Evolutionary conservation across 2,329 filamentous ascomycete species (phyloP).

Genomic region (Capronia epimyces): DNA sequence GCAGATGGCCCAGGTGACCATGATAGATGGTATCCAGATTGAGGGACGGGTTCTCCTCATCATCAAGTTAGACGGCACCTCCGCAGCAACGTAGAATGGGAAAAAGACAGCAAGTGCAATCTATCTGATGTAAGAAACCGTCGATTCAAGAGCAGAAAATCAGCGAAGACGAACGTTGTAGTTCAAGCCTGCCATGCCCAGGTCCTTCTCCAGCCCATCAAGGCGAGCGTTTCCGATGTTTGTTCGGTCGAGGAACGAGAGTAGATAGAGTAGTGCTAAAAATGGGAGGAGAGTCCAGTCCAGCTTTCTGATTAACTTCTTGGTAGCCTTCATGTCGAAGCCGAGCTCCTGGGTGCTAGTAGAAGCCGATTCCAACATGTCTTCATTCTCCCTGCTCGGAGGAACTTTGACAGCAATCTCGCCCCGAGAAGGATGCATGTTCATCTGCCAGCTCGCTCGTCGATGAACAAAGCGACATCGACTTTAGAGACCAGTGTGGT

Average conservation of each 20-base stretch:
- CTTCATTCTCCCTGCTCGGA: constrained; percentile 13
- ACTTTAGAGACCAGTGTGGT: no score
- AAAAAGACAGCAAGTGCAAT: constrained; percentile 24
- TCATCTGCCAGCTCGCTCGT: not conserved
- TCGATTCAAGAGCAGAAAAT: not conserved
- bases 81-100: constrained; percentile 21
- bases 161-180: constrained; percentile 35
- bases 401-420: constrained; percentile 12
- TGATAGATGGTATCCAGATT: constrained; percentile 7
- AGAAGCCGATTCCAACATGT: constrained; percentile 28
- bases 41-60: constrained; percentile 5
- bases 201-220: constrained; percentile 40
- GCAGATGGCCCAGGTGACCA: constrained; percentile 43
- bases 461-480: no score
- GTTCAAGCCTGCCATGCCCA: constrained; percentile 41
- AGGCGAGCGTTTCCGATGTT: constrained; percentile 47
- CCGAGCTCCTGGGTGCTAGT: constrained; percentile 21
- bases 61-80: constrained; percentile 38
- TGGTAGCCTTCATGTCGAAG: constrained; percentile 27
- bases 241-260: constrained; percentile 49
- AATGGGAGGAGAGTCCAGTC: constrained; percentile 40
- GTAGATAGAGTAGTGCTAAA: constrained; percentile 55
- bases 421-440: constrained; percentile 9
- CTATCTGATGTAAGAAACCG: constrained; percentile 29
- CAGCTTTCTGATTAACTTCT: constrained; percentile 30